Conservation (phyloP, 331 rosid genomes). For the Spiraea crenata region DNA sequence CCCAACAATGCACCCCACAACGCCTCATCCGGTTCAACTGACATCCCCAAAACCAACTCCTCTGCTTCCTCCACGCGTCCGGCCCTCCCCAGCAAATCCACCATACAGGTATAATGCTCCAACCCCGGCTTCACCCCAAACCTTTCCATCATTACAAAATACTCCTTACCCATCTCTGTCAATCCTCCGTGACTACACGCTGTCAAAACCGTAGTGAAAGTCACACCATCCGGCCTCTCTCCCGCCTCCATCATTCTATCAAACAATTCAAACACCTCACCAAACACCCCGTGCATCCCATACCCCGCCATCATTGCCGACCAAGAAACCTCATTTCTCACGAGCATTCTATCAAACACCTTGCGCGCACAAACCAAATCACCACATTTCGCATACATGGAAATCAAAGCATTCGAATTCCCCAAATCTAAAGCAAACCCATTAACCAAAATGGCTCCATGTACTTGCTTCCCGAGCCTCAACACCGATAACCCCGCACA, state of each 20-base stretch:
- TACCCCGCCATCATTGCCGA: slow-evolving; percentile 56
- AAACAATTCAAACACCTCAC: slow-evolving; percentile 57
- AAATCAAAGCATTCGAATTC: slow-evolving; percentile 54
- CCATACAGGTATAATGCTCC: slow-evolving; percentile 73
- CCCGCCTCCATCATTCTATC: slow-evolving; percentile 52
- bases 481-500: slow-evolving; percentile 49
- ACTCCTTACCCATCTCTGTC: slow-evolving; percentile 47
- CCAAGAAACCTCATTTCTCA: slow-evolving; percentile 49
- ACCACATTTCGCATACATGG: slow-evolving; percentile 56
- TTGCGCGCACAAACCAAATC: slow-evolving; percentile 39
- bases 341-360: slow-evolving; percentile 56
- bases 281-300: slow-evolving; percentile 53
- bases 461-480: slow-evolving; percentile 54
- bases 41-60: slow-evolving; percentile 51
- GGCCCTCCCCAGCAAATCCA: slow-evolving; percentile 72
- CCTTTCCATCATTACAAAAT: slow-evolving; percentile 57
- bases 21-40: slow-evolving; percentile 52
- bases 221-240: slow-evolving; percentile 46
- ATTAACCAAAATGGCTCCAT: slow-evolving; percentile 47
- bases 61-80: slow-evolving; percentile 72
- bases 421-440: slow-evolving; percentile 57
- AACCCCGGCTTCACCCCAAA: slow-evolving; percentile 51
- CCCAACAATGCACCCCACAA: slow-evolving; percentile 56
- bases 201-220: slow-evolving; percentile 49
- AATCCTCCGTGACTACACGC: slow-evolving; percentile 75